These are phyloP conservation scores for Candida xyloterini DNA, from an alignment of 805 yeast genomes.

Conservation along the genomic window DNA sequence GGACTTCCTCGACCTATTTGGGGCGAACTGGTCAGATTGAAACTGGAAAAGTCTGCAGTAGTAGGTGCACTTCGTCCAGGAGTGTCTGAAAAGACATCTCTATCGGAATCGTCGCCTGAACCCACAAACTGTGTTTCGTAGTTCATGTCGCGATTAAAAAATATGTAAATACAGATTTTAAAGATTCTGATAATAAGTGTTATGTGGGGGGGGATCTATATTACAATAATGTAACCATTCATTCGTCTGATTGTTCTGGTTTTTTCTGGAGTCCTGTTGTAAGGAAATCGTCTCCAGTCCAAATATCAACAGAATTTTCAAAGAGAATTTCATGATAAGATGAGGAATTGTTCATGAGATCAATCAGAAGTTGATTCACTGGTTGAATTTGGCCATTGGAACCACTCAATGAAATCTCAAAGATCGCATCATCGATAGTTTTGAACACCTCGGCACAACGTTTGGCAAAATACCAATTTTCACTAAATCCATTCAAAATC, in stretches of 20 bases:
- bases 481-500: conserved; percentile 43
- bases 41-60: conserved; percentile 10
- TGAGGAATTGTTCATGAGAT: conserved; percentile 42
- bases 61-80: conserved; percentile 11
- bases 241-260: background rate
- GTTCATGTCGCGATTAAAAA: conserved; percentile 5
- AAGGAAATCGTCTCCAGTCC: conserved; percentile 36
- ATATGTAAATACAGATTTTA: background rate
- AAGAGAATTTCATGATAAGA: conserved; percentile 44
- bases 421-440: conserved; percentile 41
- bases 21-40: conserved; percentile 4
- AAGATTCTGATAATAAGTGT: background rate
- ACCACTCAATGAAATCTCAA: conserved; percentile 41
- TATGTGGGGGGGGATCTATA: background rate
- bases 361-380: conserved; percentile 39
- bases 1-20: conserved; percentile 11
- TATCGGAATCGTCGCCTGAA: conserved; percentile 10
- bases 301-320: conserved; percentile 44
- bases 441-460: conserved; percentile 44
- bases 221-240: background rate
- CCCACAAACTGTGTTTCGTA: conserved; percentile 1
- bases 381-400: conserved; percentile 35
- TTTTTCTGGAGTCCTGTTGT: background rate
- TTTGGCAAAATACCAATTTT: conserved; percentile 45
- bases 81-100: conserved; percentile 11